Conservation (phyloP, 2,329 filamentous ascomycete genomes). For the Claviceps pusilla region DNA sequence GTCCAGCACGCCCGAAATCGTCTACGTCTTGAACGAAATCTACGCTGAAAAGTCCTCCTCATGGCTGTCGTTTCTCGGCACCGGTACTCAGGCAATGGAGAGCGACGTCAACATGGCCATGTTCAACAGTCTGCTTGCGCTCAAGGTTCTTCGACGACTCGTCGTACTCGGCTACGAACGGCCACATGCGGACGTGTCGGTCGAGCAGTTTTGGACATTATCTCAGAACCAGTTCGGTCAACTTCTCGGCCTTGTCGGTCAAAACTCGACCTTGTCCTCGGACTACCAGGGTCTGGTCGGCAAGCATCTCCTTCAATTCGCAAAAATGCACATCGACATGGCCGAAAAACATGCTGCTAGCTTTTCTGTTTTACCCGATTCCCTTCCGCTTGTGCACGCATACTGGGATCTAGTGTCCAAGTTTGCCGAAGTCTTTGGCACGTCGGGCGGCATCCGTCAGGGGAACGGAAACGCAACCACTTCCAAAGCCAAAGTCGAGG, state of each 20-base stretch:
- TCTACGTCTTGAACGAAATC: slow-evolving; percentile 63
- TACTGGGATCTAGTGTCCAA: slow-evolving; percentile 75
- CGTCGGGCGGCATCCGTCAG: slow-evolving; percentile 40
- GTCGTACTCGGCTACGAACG: slow-evolving; percentile 70
- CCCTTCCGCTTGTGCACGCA: slow-evolving; percentile 57
- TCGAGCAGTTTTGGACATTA: slow-evolving; percentile 66
- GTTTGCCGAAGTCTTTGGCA: slow-evolving; percentile 60
- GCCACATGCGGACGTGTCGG: slow-evolving; percentile 62
- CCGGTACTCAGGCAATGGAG: slow-evolving; percentile 39
- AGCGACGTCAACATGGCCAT: slow-evolving; percentile 47
- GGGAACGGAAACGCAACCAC: slow-evolving; percentile 21
- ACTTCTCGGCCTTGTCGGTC: slow-evolving; percentile 50
- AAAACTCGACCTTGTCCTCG: slow-evolving; percentile 37
- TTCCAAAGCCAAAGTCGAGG: slow-evolving; percentile 37
- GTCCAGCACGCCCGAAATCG: slow-evolving; percentile 63
- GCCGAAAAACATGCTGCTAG: slow-evolving; percentile 63
- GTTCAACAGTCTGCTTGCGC: slow-evolving; percentile 59
- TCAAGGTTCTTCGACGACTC: slow-evolving; percentile 69
- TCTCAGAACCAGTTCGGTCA: slow-evolving; percentile 65
- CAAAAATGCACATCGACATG: slow-evolving; percentile 85
- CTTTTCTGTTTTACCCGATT: slow-evolving; percentile 69
- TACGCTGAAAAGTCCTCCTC: slow-evolving; percentile 58
- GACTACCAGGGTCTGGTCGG: slow-evolving; percentile 50
- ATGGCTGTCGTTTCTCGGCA: slow-evolving; percentile 50
- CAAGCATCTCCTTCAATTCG: slow-evolving; percentile 77